A percentile compares a stretch with the other conserved stretches of the same genome.
Conservation (phyloP, 2,329 filamentous ascomycete species). For the Talaromyces sp. region DNA sequence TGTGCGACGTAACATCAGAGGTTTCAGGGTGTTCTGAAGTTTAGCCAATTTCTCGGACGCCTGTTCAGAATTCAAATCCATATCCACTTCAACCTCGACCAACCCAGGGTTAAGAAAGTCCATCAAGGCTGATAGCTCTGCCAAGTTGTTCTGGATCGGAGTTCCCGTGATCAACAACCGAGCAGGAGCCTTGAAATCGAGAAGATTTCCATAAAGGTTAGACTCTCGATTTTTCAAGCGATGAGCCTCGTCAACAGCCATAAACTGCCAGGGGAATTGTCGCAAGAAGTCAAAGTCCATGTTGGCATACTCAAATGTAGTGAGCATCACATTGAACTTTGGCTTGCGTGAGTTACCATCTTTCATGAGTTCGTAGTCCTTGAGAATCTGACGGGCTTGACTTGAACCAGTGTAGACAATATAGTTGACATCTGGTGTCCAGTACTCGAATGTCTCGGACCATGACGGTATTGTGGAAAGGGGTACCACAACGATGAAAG, state of each 20-base stretch:
- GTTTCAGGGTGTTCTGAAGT: constrained; percentile 80
- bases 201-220: constrained; percentile 80
- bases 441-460: constrained; percentile 96
- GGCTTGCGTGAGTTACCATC: constrained; percentile 82
- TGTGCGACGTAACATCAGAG: constrained; percentile 90
- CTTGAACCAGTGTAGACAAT: constrained; percentile 94
- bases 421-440: constrained; percentile 95
- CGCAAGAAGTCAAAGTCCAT: constrained; percentile 78
- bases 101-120: constrained; percentile 97
- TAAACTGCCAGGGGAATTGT: constrained; percentile 94
- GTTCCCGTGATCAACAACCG: constrained; percentile 94
- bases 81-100: constrained; percentile 83
- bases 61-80: constrained; percentile 75
- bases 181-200: constrained; percentile 81
- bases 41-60: constrained; percentile 84
- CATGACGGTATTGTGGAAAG: constrained; percentile 96
- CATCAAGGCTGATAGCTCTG: constrained; percentile 85
- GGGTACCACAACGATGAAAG: constrained; percentile 94
- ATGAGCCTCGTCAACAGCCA: constrained; percentile 95
- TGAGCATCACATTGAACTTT: constrained; percentile 96
- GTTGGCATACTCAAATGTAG: constrained; percentile 94
- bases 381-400: constrained; percentile 78
- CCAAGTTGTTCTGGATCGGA: constrained; percentile 93
- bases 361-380: constrained; percentile 81
- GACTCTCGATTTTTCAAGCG: constrained; percentile 95